Base-by-base conservation (phyloP, 2,329 filamentous ascomycete species). In the Beauveria medogensis region DNA sequence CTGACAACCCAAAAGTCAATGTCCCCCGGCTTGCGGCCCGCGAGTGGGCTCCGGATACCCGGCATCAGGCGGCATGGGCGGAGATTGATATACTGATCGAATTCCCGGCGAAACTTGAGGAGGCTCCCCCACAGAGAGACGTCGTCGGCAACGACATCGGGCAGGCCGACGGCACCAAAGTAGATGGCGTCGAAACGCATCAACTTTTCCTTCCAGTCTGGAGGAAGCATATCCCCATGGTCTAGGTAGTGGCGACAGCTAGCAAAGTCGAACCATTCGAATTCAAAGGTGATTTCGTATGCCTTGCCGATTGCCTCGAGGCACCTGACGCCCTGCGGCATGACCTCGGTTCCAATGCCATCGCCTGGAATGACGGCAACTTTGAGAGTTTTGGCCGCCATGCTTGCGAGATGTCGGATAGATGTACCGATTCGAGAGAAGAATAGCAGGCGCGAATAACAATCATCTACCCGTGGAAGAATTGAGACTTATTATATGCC, bases 51-150 rank as follows among this genome's bases (percentile, higher is more conserved):
- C 47, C 76, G 72, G 0, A 84, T 84, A 8, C 85, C 85, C 0
- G 79, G 80, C 68, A 88, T 79, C 37, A 87, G 77, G 12, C 81
- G 80, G 2, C 83, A 86, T 0, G 86, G 87, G 0, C 87, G 80
- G 0, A 89, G 79, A 64, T 89, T 90, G 64, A 87, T 81, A 67
- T 88, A 89, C 67, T 89, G 85, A 63, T 88, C 85, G 51, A 89
- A 78, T 43, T 83, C 79, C 56, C 87, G 84, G 43, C 87, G 82
- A 67, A 90, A 88, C 20, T 84, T 84, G 8, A 90, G 75, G 50
- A 88, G 82, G 37, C 87, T 79, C 8, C 81, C 80, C 87, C 87
- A 89, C 1, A 90, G 80, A 0, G 83, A 83, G 62, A 88, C 81
- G 64, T 89, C 82, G 64, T 89, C 86, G 1, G 86, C 85, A 0